These are phyloP conservation scores for Skeletonema grethae DNA, from an alignment of 108 stramenopile species.

Conservation along the genomic window DNA sequence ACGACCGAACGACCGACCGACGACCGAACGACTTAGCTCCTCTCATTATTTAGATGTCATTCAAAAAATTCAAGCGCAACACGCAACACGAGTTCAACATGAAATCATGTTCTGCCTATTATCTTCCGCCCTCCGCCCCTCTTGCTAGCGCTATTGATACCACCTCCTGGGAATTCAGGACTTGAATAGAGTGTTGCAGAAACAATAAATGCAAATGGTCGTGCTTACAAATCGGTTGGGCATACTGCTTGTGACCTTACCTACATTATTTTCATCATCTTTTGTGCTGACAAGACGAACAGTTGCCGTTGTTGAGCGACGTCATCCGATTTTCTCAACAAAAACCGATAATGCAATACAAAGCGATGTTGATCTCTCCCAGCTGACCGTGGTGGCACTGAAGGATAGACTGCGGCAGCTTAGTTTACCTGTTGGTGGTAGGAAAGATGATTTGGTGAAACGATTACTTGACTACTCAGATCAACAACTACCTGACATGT, in stretches of 20 bases:
- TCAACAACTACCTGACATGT: neutral
- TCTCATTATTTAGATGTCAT: too few relatives aligned
- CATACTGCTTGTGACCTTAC: neutral
- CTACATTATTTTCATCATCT: neutral
- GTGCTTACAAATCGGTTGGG: neutral
- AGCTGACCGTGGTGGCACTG: constrained; percentile 48
- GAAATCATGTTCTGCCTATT: too few relatives aligned
- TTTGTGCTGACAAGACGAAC: neutral
- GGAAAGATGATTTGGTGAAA: constrained; percentile 51
- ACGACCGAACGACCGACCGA: too few relatives aligned
- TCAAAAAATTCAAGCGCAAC: too few relatives aligned
- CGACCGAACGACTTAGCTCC: too few relatives aligned
- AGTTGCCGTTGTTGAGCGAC: neutral
- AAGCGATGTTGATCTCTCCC: constrained; percentile 16
- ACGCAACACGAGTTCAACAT: too few relatives aligned
- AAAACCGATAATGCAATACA: neutral
- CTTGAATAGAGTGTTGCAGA: neutral
- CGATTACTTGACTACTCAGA: constrained; percentile 29
- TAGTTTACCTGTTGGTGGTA: constrained; percentile 45
- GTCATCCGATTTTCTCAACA: neutral
- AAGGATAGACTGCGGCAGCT: constrained; percentile 45
- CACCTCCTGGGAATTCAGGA: too few relatives aligned
- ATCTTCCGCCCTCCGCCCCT: too few relatives aligned
- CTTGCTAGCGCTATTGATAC: too few relatives aligned
- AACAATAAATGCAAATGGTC: neutral